Conservation (phyloP, 805 yeast genomes). For the Lachancea quebecensis region DNA sequence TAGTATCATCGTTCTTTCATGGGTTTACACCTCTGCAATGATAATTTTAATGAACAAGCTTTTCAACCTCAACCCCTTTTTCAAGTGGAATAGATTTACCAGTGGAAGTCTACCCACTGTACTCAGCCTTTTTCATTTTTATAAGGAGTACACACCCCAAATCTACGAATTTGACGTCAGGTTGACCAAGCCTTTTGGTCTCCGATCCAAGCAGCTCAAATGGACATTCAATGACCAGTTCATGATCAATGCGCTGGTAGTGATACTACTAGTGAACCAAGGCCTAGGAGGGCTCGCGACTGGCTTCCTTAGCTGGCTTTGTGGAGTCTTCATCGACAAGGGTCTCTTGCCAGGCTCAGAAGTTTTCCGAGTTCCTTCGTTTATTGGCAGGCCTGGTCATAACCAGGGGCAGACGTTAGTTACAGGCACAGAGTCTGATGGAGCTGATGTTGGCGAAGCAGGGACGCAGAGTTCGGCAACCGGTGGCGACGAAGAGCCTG, state of each 20-base stretch:
- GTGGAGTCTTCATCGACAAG: constrained; percentile 39
- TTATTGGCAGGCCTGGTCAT: not conserved
- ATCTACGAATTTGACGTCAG: constrained; percentile 35
- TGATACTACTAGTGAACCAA: constrained; percentile 41
- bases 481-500: constrained; percentile 32
- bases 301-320: constrained; percentile 37
- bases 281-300: constrained; percentile 34
- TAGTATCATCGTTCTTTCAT: constrained; percentile 36
- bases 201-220: constrained; percentile 13
- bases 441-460: constrained; percentile 10
- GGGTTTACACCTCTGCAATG: constrained; percentile 39
- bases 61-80: constrained; percentile 30
- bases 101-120: constrained; percentile 40
- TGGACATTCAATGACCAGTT: constrained; percentile 32
- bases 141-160: constrained; percentile 36
- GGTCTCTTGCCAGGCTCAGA: constrained; percentile 39
- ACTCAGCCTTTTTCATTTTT: constrained; percentile 35
- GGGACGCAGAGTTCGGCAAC: constrained; percentile 18
- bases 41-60: constrained; percentile 32
- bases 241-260: constrained; percentile 25
- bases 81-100: constrained; percentile 36
- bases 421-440: not conserved
- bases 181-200: constrained; percentile 27
- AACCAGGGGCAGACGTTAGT: not conserved
- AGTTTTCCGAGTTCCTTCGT: constrained; percentile 12